Percentiles rank a stretch among this genome's conserved stretches.
Conservation (phyloP, 129 eudicot species). For the Scalesia atractyloides region DNA sequence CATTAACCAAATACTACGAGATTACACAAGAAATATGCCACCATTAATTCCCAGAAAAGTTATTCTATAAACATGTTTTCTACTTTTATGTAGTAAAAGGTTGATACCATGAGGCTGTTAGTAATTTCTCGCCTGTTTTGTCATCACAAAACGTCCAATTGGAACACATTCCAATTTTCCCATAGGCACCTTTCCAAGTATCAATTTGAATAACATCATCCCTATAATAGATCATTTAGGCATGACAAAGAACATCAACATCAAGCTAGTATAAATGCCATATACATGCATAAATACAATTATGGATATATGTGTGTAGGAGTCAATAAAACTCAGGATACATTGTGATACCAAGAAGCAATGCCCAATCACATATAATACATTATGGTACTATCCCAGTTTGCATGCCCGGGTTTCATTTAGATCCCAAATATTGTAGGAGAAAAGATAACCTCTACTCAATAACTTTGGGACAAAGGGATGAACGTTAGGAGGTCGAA, state of each 20-base stretch:
- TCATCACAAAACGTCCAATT: conserved; percentile 68
- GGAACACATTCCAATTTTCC: conserved; percentile 76
- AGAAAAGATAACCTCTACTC: too few species aligned
- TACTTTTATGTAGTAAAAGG: background rate
- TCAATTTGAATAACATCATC: conserved; percentile 88
- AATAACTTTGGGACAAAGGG: too few species aligned
- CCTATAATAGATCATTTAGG: conserved; percentile 36
- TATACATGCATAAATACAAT: too few species aligned
- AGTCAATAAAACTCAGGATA: too few species aligned
- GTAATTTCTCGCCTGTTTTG: conserved; percentile 62
- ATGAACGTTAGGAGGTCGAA: too few species aligned
- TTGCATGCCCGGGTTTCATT: too few species aligned
- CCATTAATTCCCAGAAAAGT: background rate
- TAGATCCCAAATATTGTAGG: too few species aligned
- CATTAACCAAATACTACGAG: conserved; percentile 61
- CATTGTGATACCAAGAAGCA: too few species aligned
- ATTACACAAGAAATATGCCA: background rate
- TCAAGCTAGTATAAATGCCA: background rate
- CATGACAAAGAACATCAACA: background rate
- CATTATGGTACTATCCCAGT: too few species aligned
- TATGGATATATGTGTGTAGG: background rate
- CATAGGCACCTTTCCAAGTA: conserved; percentile 80
- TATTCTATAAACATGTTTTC: background rate
- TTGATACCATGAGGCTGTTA: conserved; percentile 74
- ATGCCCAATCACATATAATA: too few species aligned